Conservation (phyloP, 129 eudicot genomes). For the Calendula officinalis region DNA sequence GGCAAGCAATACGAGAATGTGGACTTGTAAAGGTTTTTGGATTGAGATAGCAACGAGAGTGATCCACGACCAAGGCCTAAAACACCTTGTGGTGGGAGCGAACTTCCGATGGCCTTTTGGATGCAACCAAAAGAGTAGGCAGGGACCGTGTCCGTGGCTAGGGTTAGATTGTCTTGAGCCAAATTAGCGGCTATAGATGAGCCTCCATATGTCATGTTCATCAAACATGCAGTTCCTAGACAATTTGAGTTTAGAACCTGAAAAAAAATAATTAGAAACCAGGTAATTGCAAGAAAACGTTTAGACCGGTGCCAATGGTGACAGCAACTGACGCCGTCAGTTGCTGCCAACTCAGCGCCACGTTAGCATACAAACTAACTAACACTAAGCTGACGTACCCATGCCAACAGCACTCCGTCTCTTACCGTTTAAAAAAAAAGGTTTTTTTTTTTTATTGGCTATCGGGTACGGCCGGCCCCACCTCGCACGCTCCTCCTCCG, state of each 20-base stretch:
- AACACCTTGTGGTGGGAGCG: slow-evolving; percentile 77
- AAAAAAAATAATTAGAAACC: neutral
- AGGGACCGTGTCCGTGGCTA: slow-evolving; percentile 51
- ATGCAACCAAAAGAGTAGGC: slow-evolving; percentile 81
- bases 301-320: too few species aligned
- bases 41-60: slow-evolving; percentile 60
- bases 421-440: too few species aligned
- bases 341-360: too few species aligned
- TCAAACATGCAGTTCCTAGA: slow-evolving; percentile 48
- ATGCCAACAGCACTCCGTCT: too few species aligned
- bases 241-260: slow-evolving; percentile 60
- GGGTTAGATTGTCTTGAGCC: slow-evolving; percentile 69
- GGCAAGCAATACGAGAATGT: slow-evolving; percentile 89
- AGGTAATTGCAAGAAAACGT: too few species aligned
- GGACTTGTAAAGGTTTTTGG: slow-evolving; percentile 60
- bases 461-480: too few species aligned
- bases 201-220: slow-evolving; percentile 78
- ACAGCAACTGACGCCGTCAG: too few species aligned
- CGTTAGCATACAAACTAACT: too few species aligned
- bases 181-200: slow-evolving; percentile 56
- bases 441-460: too few species aligned
- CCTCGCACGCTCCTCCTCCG: too few species aligned
- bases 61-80: slow-evolving; percentile 89
- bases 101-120: slow-evolving; percentile 42
- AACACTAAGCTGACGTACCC: too few species aligned